phyloP scores from a whole-genome alignment of 768 basidiomycete genomes.

The Boletus rex-veris region DNA sequence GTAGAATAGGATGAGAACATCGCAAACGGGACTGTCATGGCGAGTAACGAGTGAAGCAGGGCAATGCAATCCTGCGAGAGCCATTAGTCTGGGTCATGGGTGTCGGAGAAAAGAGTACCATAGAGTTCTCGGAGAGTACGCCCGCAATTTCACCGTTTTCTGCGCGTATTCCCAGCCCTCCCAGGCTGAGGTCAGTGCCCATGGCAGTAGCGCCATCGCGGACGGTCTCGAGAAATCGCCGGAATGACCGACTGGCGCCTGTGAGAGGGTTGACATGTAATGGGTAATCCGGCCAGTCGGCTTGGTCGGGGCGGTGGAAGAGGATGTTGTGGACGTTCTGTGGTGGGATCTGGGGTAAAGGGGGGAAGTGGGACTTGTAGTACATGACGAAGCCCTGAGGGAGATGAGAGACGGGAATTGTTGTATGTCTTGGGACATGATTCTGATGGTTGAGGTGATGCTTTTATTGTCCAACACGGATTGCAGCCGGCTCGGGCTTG shows the following conservation, averaged over 20 bases:
- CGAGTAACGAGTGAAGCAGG: constrained; percentile 47
- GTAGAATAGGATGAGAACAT: constrained; percentile 55
- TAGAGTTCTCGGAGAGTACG: constrained; percentile 65
- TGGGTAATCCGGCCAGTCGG: constrained; percentile 52
- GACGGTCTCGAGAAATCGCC: constrained; percentile 50
- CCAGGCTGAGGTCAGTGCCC: constrained; percentile 40
- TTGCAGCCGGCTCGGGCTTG: constrained; percentile 1
- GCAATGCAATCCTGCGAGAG: constrained; percentile 50
- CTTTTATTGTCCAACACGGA: constrained; percentile 6
- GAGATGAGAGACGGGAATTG: no score
- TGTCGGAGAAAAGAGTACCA: constrained; percentile 35
- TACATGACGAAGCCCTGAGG: constrained; percentile 37
- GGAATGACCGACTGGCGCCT: constrained; percentile 42
- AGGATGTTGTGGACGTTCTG: constrained; percentile 54
- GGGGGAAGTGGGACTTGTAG: constrained; percentile 55
- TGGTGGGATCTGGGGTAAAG: constrained; percentile 46
- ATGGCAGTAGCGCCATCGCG: constrained; percentile 57
- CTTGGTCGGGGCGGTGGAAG: constrained; percentile 53
- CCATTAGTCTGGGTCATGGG: not conserved
- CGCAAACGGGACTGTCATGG: constrained; percentile 49
- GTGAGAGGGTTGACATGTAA: constrained; percentile 55
- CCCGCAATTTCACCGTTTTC: constrained; percentile 59
- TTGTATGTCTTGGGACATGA: not conserved
- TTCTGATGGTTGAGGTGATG: not conserved
- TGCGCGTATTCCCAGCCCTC: constrained; percentile 53